A percentile compares a stretch with the other conserved stretches of the same genome.
Evolutionary conservation across 345 rosid species (phyloP).

Genomic region (Gossypium thurberi): DNA sequence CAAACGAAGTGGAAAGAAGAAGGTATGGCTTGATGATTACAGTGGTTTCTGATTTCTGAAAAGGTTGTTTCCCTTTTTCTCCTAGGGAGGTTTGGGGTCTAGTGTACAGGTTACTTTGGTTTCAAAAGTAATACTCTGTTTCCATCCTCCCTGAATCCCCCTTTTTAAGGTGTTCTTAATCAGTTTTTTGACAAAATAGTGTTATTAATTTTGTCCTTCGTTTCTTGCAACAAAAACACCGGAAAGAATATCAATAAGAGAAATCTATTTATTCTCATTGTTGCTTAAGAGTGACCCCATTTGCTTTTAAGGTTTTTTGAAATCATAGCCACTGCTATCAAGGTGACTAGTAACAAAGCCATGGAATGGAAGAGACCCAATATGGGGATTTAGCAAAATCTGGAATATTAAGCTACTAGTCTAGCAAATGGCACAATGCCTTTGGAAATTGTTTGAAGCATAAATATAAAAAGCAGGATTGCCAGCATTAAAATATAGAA

Average conservation of each 20-base stretch:
- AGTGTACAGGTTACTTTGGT: neutral
- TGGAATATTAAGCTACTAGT: neutral
- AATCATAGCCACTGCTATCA: neutral
- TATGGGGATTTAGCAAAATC: neutral
- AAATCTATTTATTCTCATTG: neutral
- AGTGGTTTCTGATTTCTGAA: neutral
- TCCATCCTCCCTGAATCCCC: neutral
- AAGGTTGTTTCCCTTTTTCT: neutral
- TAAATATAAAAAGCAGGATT: neutral
- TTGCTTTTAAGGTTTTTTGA: neutral
- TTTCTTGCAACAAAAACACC: neutral
- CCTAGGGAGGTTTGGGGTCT: neutral
- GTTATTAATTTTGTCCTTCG: neutral
- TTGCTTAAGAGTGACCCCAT: neutral
- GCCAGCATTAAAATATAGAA: neutral
- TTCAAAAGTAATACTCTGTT: neutral
- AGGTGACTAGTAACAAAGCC: neutral
- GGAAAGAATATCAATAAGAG: neutral
- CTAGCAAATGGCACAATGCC: neutral
- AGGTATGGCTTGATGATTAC: slow-evolving; percentile 35
- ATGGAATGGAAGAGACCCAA: neutral
- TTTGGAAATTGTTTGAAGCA: neutral
- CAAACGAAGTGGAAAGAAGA: slow-evolving; percentile 66
- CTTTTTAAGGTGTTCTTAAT: neutral
- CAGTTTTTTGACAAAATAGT: neutral